These are phyloP conservation scores for Meyerozyma elateridarum DNA, from an alignment of 1,139 yeast genomes.

Conservation along the genomic window DNA sequence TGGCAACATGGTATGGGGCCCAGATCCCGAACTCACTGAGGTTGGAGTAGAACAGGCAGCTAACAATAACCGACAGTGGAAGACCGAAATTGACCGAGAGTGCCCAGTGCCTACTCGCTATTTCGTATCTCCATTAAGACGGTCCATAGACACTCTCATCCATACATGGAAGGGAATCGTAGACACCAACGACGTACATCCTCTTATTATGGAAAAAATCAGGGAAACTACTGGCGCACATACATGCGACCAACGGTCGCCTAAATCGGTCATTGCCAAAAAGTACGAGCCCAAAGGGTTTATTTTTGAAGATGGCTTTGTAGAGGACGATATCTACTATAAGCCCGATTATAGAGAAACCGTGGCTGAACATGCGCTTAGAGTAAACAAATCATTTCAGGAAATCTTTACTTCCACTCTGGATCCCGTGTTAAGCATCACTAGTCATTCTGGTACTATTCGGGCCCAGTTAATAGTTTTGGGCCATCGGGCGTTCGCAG, in stretches of 20 bases:
- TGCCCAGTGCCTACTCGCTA: constrained; percentile 25
- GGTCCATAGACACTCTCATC: constrained; percentile 36
- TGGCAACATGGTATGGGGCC: constrained; percentile 43
- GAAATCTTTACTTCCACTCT: constrained; percentile 22
- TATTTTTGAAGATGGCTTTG: constrained; percentile 34
- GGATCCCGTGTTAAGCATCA: constrained; percentile 25
- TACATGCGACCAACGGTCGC: constrained; percentile 40
- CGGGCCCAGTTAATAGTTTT: constrained; percentile 37
- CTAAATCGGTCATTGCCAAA: constrained; percentile 25
- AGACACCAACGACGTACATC: constrained; percentile 21
- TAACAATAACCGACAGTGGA: constrained; percentile 18
- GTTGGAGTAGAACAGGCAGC: constrained; percentile 38
- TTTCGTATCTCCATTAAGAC: constrained; percentile 33
- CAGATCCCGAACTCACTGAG: constrained; percentile 42
- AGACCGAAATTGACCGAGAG: constrained; percentile 12
- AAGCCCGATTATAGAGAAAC: constrained; percentile 36
- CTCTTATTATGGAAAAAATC: constrained; percentile 37
- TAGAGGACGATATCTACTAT: constrained; percentile 37
- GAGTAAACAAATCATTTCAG: constrained; percentile 35
- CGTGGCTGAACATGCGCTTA: constrained; percentile 36
- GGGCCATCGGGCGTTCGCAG: constrained; percentile 38
- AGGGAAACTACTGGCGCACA: constrained; percentile 44
- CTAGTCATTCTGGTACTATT: constrained; percentile 39
- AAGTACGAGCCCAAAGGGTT: constrained; percentile 31
- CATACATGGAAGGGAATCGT: constrained; percentile 24